phyloP scores from a whole-genome alignment of 2,329 filamentous ascomycete genomes.

The Orbilia oligospora region DNA sequence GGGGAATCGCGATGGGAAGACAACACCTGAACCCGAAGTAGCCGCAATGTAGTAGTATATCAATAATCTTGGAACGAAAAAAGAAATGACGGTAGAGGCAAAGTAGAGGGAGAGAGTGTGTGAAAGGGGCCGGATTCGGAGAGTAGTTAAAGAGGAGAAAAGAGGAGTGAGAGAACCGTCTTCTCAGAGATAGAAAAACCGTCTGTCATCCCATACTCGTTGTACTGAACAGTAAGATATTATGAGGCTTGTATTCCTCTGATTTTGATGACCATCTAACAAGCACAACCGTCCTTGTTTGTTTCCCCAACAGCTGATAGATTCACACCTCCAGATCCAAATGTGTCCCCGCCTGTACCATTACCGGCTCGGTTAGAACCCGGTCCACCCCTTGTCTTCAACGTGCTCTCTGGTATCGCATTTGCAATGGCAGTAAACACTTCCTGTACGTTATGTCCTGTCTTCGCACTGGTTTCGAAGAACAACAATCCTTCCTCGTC shows the following conservation, averaged over 20 bases:
- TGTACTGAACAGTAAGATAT: not conserved
- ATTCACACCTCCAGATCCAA: conserved; percentile 56
- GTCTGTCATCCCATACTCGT: not conserved
- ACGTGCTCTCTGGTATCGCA: conserved; percentile 94
- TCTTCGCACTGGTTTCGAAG: conserved; percentile 98
- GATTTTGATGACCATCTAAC: conserved; percentile 8
- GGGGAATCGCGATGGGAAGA: conserved; percentile 53
- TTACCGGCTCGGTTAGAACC: conserved; percentile 73
- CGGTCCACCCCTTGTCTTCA: conserved; percentile 87
- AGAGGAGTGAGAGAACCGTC: conserved; percentile 19
- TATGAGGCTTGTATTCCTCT: not conserved
- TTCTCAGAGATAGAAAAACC: not conserved
- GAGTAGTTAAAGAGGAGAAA: not conserved
- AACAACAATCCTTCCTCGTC: conserved; percentile 95
- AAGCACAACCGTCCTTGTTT: conserved; percentile 50
- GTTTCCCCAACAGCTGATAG: conserved; percentile 59
- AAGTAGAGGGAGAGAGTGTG: not conserved
- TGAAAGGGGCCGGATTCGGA: not conserved
- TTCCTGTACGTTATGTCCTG: conserved; percentile 91
- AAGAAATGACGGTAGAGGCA: not conserved
- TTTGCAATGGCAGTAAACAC: conserved; percentile 99
- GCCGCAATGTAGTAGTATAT: conserved; percentile 47
- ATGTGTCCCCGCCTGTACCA: conserved; percentile 71
- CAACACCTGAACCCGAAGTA: conserved; percentile 51
- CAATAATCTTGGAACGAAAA: conserved; percentile 15